phyloP scores from a whole-genome alignment of 78 protist species.

The Isochrysis galbana region DNA sequence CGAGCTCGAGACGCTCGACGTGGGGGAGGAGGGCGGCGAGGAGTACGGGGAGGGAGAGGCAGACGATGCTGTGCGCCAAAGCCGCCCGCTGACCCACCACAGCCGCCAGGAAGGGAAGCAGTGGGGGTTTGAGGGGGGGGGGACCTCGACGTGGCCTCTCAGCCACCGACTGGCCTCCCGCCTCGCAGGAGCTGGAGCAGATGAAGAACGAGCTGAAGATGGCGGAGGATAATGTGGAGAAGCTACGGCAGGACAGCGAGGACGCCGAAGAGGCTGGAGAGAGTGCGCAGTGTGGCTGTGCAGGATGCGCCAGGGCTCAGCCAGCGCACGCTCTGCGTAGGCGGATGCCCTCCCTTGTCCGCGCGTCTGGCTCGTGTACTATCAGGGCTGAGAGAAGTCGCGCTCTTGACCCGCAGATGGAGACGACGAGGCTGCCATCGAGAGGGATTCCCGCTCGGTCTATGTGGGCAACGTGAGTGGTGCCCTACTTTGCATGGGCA shows the following conservation, averaged over 20 bases:
- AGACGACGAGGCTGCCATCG: not conserved
- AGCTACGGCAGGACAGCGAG: not conserved
- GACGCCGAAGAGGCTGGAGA: not conserved
- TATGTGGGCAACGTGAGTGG: constrained; percentile 73
- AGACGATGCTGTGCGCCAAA: too few relatives aligned
- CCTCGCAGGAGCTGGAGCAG: constrained; percentile 44
- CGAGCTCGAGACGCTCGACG: not conserved
- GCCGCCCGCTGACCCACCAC: too few relatives aligned
- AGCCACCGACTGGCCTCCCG: too few relatives aligned
- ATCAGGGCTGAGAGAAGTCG: too few relatives aligned
- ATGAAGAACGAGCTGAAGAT: constrained; percentile 17
- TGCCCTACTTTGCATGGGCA: not conserved
- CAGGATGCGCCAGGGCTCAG: not conserved
- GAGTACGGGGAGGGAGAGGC: not conserved
- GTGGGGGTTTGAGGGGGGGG: too few relatives aligned
- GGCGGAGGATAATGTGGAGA: constrained; percentile 45
- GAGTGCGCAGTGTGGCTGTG: not conserved
- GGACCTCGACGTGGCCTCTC: too few relatives aligned
- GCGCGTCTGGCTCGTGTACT: too few relatives aligned
- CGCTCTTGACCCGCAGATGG: not conserved
- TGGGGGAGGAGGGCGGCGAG: not conserved
- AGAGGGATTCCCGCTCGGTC: constrained; percentile 73
- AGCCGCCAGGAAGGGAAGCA: too few relatives aligned
- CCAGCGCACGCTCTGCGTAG: too few relatives aligned
- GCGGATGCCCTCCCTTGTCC: too few relatives aligned